A percentile compares a stretch with the other conserved stretches of the same genome.
phyloP scores from a whole-genome alignment of 305 asterid genomes.

The Solanum aculeatissimum region DNA sequence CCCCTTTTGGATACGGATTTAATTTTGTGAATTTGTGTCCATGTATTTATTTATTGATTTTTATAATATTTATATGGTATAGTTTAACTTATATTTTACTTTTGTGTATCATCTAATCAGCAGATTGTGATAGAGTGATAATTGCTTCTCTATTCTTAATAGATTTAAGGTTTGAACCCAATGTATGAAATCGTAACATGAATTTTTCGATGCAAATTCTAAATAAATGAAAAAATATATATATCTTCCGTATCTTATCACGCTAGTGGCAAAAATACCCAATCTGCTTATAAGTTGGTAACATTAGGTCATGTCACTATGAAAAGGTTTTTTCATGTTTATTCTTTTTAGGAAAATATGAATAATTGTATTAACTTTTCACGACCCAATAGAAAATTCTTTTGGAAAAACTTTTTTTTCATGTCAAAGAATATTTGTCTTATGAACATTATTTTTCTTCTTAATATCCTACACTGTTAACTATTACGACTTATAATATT shows the following conservation, averaged over 20 bases:
- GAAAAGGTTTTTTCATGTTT: background rate
- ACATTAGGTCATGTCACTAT: background rate
- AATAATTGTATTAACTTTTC: background rate
- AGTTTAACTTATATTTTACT: background rate
- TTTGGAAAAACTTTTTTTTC: too few species aligned
- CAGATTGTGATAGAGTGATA: background rate
- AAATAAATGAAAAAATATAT: background rate
- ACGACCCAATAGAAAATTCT: background rate
- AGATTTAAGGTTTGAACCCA: accelerated
- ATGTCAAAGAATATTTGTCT: too few species aligned
- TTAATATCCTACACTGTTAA: too few species aligned
- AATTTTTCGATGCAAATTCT: background rate
- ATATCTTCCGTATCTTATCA: background rate
- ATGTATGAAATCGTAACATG: background rate
- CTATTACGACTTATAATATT: too few species aligned
- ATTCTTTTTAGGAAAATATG: background rate
- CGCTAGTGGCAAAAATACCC: background rate
- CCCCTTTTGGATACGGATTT: background rate
- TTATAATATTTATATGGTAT: background rate
- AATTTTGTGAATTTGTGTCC: background rate
- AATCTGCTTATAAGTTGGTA: background rate
- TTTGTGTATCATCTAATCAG: background rate
- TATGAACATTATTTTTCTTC: too few species aligned
- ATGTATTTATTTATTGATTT: background rate
- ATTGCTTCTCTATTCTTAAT: background rate